phyloP scores from a whole-genome alignment of 176 grass and related monocot genomes.

The Lolium multiflorum region DNA sequence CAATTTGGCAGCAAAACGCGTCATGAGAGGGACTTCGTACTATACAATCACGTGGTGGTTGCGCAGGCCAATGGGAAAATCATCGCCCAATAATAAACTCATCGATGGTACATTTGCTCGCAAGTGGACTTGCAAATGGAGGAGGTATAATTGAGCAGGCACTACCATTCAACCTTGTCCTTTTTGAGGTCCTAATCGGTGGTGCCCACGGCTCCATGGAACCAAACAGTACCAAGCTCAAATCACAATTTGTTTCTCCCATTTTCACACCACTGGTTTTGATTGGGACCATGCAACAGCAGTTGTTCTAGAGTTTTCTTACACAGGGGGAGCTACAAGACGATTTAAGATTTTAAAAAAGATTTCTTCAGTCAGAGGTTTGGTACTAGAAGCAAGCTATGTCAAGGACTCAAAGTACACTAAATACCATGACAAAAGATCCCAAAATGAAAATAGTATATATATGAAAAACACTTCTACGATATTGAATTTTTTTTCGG shows the following conservation, averaged over 20 bases:
- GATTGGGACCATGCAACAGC: neutral
- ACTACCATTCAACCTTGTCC: conserved; percentile 42
- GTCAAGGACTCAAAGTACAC: neutral
- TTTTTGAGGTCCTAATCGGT: conserved; percentile 50
- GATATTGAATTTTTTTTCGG: no score
- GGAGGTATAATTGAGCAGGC: conserved; percentile 25
- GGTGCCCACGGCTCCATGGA: neutral
- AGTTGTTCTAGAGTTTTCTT: neutral
- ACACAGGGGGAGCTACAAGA: neutral
- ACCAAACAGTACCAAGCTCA: neutral
- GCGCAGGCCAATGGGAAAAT: conserved; percentile 1
- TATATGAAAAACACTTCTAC: no score
- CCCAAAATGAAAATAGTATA: no score
- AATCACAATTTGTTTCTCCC: neutral
- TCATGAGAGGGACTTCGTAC: neutral
- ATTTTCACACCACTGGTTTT: neutral
- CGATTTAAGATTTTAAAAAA: neutral
- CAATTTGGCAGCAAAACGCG: conserved; percentile 8
- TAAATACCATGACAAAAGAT: no score
- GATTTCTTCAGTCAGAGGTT: neutral
- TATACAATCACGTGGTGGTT: conserved; percentile 42
- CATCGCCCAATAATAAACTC: conserved; percentile 40
- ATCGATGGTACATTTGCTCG: neutral
- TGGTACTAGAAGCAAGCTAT: neutral
- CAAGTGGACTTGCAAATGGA: conserved; percentile 25